Evolutionary conservation across 257 asterid species (phyloP), one percentile per base, ranked within the genome.

Genomic region (Datura wrightii): DNA sequence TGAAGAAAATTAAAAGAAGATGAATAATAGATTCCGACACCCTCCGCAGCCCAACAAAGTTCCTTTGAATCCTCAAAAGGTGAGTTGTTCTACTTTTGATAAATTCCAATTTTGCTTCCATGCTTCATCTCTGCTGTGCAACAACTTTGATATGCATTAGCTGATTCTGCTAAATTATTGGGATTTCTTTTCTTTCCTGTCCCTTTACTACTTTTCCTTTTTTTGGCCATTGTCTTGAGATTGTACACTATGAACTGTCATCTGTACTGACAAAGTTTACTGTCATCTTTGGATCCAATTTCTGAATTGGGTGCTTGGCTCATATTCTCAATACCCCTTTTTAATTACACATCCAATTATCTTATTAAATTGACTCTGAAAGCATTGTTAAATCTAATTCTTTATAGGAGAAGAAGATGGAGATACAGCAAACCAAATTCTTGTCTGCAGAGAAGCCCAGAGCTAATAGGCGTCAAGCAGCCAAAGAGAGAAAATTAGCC

Each of bases 401-500:
- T 86, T 88, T 44, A 84, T 65, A 91, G 98, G 94, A 89, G 87
- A 92, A 88, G 88, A 90, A 88, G 88, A 86, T 83, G 97, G 91
- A 89, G 59, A 14, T 89, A 86, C 88, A 83, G 90, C 91, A 90
- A 66, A 83, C 80, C 80, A 89, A 92, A 83, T 24, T 87, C 59
- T 88, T 83, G 60, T 39, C 89, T 37, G 86, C 88, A 44, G 90
- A 85, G 31, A 90, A 89, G 81, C 76, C 91, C 46, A 85, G 86
- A 82, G 80, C 72, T 5, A 89, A 67, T 74, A 84, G 86, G 83
- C 88, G 90, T 50, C 89, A 84, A 69, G 89, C 93, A 19, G 89
- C 92, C 24, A 87, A 88, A 85, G 98, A 92, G 80, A 92, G 92
- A 79, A 94, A 94, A 88, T 8, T 92, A 92, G 97, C 94, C 84